Conservation (phyloP, 2,329 filamentous ascomycete genomes). For the Coniochaeta ligniaria region DNA sequence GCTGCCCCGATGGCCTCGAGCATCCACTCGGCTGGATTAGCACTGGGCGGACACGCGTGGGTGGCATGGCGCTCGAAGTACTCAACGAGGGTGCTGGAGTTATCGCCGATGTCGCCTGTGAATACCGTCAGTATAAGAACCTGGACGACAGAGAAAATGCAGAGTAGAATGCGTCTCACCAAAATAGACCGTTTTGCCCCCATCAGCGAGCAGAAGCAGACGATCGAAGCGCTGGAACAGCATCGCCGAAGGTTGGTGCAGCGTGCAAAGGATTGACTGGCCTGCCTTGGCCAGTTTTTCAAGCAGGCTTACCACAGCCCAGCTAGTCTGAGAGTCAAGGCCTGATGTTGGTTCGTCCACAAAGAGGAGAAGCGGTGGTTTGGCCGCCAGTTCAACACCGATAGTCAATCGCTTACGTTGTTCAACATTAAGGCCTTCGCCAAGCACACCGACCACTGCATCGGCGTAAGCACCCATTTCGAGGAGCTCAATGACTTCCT, state of each 20-base stretch:
- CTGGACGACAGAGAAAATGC: too few species aligned
- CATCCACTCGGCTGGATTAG: slow-evolving; percentile 84
- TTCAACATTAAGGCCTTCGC: slow-evolving; percentile 21
- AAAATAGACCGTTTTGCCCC: slow-evolving; percentile 51
- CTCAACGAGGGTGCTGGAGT: slow-evolving; percentile 57
- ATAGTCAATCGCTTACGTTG: slow-evolving; percentile 55
- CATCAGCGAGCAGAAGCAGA: slow-evolving; percentile 10
- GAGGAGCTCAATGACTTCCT: not conserved
- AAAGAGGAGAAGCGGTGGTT: slow-evolving; percentile 62
- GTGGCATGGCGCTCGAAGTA: slow-evolving; percentile 75
- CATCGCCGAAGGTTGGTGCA: slow-evolving; percentile 29
- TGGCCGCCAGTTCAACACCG: slow-evolving; percentile 64
- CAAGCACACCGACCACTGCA: too few species aligned
- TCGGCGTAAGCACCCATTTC: not conserved
- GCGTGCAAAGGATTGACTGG: slow-evolving; percentile 39
- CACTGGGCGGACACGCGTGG: slow-evolving; percentile 53
- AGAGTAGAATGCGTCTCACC: too few species aligned
- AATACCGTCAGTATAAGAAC: slow-evolving; percentile 38
- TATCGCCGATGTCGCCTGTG: slow-evolving; percentile 56
- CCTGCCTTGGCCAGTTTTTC: slow-evolving; percentile 50
- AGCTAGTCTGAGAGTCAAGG: slow-evolving; percentile 64
- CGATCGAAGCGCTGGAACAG: too few species aligned
- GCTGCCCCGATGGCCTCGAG: slow-evolving; percentile 54
- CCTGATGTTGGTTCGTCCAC: slow-evolving; percentile 68
- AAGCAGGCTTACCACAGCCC: slow-evolving; percentile 61